A percentile compares a stretch with the other conserved stretches of the same genome.
Conservation (phyloP, 805 yeast species). For the Candida ipomoeae region DNA sequence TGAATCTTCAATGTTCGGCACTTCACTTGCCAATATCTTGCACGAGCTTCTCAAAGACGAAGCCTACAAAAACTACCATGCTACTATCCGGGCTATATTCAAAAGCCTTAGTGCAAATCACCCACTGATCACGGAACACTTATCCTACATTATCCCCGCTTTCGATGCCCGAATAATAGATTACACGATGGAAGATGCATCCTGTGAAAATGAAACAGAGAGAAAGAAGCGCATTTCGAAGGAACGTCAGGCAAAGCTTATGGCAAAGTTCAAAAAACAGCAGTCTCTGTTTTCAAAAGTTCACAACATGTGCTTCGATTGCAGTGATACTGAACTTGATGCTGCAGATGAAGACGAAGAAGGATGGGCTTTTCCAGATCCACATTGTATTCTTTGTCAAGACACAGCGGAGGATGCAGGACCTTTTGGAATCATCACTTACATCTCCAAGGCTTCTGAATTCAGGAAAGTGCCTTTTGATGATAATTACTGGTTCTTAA, state of each 20-base stretch:
- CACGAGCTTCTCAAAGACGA: slow-evolving; percentile 39
- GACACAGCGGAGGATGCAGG: slow-evolving; percentile 64
- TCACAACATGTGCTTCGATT: slow-evolving; percentile 30
- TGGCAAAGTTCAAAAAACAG: slow-evolving; percentile 77
- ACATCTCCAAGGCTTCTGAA: slow-evolving; percentile 54
- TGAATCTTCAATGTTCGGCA: slow-evolving; percentile 20
- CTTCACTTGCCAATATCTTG: slow-evolving; percentile 34
- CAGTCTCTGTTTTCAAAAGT: slow-evolving; percentile 70
- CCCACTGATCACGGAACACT: slow-evolving; percentile 17
- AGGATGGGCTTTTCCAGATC: slow-evolving; percentile 67
- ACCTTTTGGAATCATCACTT: slow-evolving; percentile 71
- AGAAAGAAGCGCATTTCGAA: slow-evolving; percentile 66
- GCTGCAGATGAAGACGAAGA: slow-evolving; percentile 30
- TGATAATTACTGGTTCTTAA: slow-evolving; percentile 60
- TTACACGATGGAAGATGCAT: slow-evolving; percentile 9
- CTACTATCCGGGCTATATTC: slow-evolving; percentile 57
- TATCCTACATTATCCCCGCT: slow-evolving; percentile 19
- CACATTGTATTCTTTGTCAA: slow-evolving; percentile 77
- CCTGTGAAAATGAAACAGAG: slow-evolving; percentile 40
- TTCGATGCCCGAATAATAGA: slow-evolving; percentile 25
- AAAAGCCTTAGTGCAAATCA: slow-evolving; percentile 25
- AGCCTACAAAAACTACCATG: slow-evolving; percentile 39
- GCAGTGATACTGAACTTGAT: slow-evolving; percentile 41
- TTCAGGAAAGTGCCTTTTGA: slow-evolving; percentile 62
- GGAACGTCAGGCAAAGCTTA: slow-evolving; percentile 61